Evolutionary conservation across 2,329 filamentous ascomycete species (phyloP).

Genomic region (Sarocladium brachiariae): DNA sequence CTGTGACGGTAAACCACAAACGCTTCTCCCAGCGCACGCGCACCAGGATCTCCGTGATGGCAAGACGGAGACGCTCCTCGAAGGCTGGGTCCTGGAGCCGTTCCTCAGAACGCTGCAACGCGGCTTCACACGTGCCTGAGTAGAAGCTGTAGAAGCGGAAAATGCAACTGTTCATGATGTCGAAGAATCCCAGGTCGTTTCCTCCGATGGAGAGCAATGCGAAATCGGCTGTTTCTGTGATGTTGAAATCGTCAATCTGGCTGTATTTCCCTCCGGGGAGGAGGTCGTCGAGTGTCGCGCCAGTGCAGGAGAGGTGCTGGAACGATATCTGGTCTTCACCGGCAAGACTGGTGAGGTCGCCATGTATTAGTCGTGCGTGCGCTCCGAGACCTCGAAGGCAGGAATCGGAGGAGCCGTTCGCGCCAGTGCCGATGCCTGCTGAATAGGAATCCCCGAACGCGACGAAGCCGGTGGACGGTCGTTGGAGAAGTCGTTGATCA

Average conservation of each 20-base stretch:
- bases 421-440: slow-evolving; percentile 39
- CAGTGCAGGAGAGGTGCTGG: slow-evolving; percentile 41
- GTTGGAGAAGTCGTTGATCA: slow-evolving; percentile 2
- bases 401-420: slow-evolving; percentile 32
- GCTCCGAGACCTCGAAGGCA: slow-evolving; percentile 35
- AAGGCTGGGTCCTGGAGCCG: slow-evolving; percentile 29
- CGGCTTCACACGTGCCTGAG: slow-evolving; percentile 36
- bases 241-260: slow-evolving; percentile 36
- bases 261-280: slow-evolving; percentile 27
- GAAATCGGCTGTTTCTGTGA: slow-evolving; percentile 31
- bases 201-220: slow-evolving; percentile 40
- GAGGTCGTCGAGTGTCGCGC: slow-evolving; percentile 34
- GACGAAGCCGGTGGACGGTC: slow-evolving; percentile 27
- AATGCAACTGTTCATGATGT: slow-evolving; percentile 42
- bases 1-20: slow-evolving; percentile 34
- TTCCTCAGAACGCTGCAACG: slow-evolving; percentile 27
- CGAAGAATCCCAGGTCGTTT: slow-evolving; percentile 43
- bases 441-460: slow-evolving; percentile 41
- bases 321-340: slow-evolving; percentile 24
- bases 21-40: slow-evolving; percentile 36
- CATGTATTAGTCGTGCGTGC: slow-evolving; percentile 33
- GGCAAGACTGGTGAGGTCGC: slow-evolving; percentile 25
- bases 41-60: slow-evolving; percentile 37
- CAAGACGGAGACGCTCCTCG: slow-evolving; percentile 30
- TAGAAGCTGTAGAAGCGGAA: slow-evolving; percentile 43